These are phyloP conservation scores for Tolypocladium tundrense DNA, from an alignment of 2,329 filamentous ascomycete species.

Conservation along the genomic window DNA sequence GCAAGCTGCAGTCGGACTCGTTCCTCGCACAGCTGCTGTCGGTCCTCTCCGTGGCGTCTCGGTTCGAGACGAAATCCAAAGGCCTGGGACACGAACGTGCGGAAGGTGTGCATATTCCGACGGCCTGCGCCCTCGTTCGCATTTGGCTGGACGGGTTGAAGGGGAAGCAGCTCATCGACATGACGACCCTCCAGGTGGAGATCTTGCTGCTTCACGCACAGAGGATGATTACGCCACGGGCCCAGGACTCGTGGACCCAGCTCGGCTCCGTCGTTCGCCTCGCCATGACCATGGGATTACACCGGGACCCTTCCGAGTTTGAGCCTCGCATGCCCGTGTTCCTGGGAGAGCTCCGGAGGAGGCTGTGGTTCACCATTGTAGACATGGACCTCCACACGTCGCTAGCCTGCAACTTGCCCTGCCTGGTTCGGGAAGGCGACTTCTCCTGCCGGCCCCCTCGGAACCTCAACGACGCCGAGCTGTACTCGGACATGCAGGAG, in stretches of 20 bases:
- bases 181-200: constrained; percentile 43
- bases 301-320: constrained; percentile 46
- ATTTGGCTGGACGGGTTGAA: constrained; percentile 41
- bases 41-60: constrained; percentile 41
- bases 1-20: constrained; percentile 32
- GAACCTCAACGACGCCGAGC: constrained; percentile 42
- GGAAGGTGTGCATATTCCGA: constrained; percentile 46
- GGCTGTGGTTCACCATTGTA: constrained; percentile 45
- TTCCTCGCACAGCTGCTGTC: constrained; percentile 45
- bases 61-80: constrained; percentile 39
- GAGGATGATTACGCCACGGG: constrained; percentile 39
- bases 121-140: constrained; percentile 43
- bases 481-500: constrained; percentile 35
- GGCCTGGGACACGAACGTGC: constrained; percentile 39
- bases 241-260: constrained; percentile 43
- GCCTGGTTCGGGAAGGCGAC: constrained; percentile 40
- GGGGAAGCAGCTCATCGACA: constrained; percentile 41
- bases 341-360: constrained; percentile 41
- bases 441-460: constrained; percentile 42
- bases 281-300: constrained; percentile 50
- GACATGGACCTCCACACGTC: constrained; percentile 48
- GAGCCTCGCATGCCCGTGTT: constrained; percentile 37
- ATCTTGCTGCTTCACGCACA: constrained; percentile 42
- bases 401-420: constrained; percentile 40
- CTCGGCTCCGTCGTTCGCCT: constrained; percentile 45